Percentiles rank a stretch among this genome's conserved stretches.
Conservation (phyloP, 345 rosid genomes). For the Citrus medica region DNA sequence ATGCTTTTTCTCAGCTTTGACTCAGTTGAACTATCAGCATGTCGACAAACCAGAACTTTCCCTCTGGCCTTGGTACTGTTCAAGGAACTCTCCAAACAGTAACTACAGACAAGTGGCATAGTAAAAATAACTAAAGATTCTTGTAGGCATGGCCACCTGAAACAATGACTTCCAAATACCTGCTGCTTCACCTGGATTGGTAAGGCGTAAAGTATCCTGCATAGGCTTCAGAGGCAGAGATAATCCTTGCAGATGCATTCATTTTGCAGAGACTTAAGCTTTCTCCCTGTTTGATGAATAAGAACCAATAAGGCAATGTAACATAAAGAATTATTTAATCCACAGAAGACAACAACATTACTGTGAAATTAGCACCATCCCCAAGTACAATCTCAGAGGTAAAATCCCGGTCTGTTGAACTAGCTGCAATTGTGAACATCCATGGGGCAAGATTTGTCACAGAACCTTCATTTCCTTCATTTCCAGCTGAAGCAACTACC, state of each 20-base stretch:
- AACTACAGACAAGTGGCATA: slow-evolving; percentile 31
- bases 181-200: slow-evolving; percentile 69
- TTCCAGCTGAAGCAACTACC: slow-evolving; percentile 56
- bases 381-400: slow-evolving; percentile 36
- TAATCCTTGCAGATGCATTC: slow-evolving; percentile 40
- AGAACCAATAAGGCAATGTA: slow-evolving; percentile 12
- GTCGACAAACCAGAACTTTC: slow-evolving; percentile 52
- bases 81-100: slow-evolving; percentile 53
- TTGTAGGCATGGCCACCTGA: slow-evolving; percentile 3
- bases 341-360: slow-evolving; percentile 10
- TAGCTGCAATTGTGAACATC: slow-evolving; percentile 56
- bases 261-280: slow-evolving; percentile 44
- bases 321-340: neutral
- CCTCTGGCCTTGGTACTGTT: slow-evolving; percentile 43
- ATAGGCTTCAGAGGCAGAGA: slow-evolving; percentile 44
- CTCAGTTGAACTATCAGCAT: slow-evolving; percentile 47
- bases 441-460: slow-evolving; percentile 59
- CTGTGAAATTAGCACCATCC: slow-evolving; percentile 35
- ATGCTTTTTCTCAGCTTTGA: slow-evolving; percentile 49
- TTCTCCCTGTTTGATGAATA: slow-evolving; percentile 38
- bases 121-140: slow-evolving; percentile 10
- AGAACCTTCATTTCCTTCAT: slow-evolving; percentile 43
- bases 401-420: slow-evolving; percentile 50
- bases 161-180: slow-evolving; percentile 36
- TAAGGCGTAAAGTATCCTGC: slow-evolving; percentile 61